These are phyloP conservation scores for Boletus edulis DNA, from an alignment of 768 basidiomycete species.

Conservation along the genomic window DNA sequence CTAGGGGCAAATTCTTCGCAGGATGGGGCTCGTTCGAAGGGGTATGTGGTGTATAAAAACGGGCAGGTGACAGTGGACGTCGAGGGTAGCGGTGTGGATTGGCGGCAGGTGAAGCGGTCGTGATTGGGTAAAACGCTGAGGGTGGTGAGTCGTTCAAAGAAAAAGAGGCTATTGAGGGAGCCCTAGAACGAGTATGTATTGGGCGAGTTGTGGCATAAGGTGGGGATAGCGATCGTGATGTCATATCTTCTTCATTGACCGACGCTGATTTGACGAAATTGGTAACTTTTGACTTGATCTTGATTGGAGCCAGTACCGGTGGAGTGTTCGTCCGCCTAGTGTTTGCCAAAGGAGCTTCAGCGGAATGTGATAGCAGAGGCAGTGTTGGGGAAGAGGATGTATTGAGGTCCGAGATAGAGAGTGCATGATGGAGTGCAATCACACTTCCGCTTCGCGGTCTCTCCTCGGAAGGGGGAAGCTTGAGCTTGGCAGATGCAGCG, in stretches of 20 bases:
- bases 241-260: constrained; percentile 21
- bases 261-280: constrained; percentile 38
- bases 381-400: constrained; percentile 11
- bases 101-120: constrained; percentile 51
- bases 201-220: constrained; percentile 32
- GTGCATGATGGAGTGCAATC: constrained; percentile 23
- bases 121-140: constrained; percentile 52
- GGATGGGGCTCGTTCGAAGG: constrained; percentile 24
- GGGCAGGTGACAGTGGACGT: constrained; percentile 33
- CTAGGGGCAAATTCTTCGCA: constrained; percentile 11
- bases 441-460: constrained; percentile 33
- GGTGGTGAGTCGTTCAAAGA: constrained; percentile 26
- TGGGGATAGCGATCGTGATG: constrained; percentile 40
- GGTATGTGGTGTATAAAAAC: constrained; percentile 28
- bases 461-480: constrained; percentile 30
- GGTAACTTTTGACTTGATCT: constrained; percentile 65
- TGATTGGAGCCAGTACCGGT: constrained; percentile 26
- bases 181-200: constrained; percentile 23
- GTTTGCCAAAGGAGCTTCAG: constrained; percentile 11
- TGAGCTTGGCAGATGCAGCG: constrained; percentile 20
- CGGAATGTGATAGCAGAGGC: constrained; percentile 17
- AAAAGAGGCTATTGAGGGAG: constrained; percentile 32
- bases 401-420: constrained; percentile 22
- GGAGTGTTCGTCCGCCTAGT: constrained; percentile 14
- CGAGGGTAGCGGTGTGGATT: constrained; percentile 57